Evolutionary conservation across 2,329 filamentous ascomycete genomes (phyloP), one percentile per base, ranked within the genome.

Genomic region (Cladosporium sp.): DNA sequence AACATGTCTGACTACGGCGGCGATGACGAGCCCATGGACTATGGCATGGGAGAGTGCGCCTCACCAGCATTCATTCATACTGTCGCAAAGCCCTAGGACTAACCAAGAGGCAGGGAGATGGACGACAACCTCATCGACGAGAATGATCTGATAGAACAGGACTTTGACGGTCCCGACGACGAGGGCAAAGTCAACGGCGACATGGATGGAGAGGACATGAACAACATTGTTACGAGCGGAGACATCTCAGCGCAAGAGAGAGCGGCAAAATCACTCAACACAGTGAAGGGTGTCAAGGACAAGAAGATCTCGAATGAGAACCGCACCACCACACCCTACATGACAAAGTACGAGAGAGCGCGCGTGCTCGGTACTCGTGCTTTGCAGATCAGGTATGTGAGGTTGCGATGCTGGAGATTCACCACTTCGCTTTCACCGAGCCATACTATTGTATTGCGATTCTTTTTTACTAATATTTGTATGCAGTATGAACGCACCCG

Each of bases 281-380:
- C 80, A 32, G 79, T 85, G 70, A 76, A 81, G 64, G 78, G 79
- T 64, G 70, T 82, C 61, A 80, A 82, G 70, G 79, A 92, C 76
- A 97, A 95, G 83, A 95, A 91, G 77, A 93, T 99, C 50, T 83
- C 91, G 57, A 89, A 90, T 65, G 89, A 92, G 64, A 84, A 96
- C 76, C 86, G 94, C 67, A 89, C 85, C 22, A 99, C 94, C 8
- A 99, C 94, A 25, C 94, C 93, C 2, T 99, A 97, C 78, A 96
- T 99, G 93, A 99, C 94, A 65, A 99, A 99, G 79, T 99, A 99
- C 77, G 94, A 99, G 81, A 85, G 87, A 67, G 94, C 94, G 62
- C 86, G 94, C 70, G 93, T 99, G 59, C 78, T 99, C 63, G 94
- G 94, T 48, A 97, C 94, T 39, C 83, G 94, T 65, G 94, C 94